Conservation (phyloP, 306 rosid genomes). For the Prunus campanulata region DNA sequence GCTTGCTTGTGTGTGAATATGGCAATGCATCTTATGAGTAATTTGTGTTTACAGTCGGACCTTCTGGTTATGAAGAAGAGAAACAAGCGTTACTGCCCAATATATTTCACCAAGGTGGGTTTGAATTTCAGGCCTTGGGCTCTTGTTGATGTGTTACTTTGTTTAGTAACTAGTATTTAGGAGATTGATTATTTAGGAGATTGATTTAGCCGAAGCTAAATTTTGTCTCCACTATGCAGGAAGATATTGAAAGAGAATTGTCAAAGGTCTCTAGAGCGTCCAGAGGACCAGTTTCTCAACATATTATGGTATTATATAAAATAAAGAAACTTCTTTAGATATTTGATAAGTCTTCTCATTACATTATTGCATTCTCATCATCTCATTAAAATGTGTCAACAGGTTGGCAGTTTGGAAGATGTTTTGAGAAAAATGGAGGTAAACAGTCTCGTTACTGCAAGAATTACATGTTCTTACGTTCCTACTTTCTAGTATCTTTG, state of each 20-base stretch:
- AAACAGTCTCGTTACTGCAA: conserved; percentile 17
- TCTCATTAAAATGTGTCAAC: conserved; percentile 19
- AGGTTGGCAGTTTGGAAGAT: conserved; percentile 96
- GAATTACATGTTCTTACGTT: background rate
- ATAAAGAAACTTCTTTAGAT: background rate
- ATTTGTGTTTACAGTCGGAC: conserved; percentile 64
- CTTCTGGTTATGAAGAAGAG: conserved; percentile 86
- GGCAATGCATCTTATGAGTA: conserved; percentile 13
- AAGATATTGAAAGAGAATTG: conserved; percentile 85
- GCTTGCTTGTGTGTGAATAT: background rate
- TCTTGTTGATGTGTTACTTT: background rate
- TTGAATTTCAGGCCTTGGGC: conserved; percentile 18
- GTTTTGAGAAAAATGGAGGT: conserved; percentile 97
- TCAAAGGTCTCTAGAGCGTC: conserved; percentile 64
- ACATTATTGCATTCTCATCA: background rate
- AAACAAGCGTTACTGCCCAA: conserved; percentile 91
- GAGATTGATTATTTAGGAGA: conserved; percentile 9
- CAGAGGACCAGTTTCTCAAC: conserved; percentile 64
- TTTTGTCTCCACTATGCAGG: conserved; percentile 49
- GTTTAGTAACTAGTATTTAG: background rate
- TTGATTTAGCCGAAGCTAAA: conserved; percentile 8
- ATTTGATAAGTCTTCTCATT: background rate
- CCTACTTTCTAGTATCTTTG: conserved; percentile 10
- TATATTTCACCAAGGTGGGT: conserved; percentile 86
- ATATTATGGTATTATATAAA: conserved; percentile 57